Evolutionary conservation across 805 yeast genomes (phyloP), one percentile per base, ranked within the genome.

Genomic region (Zygoascus tannicola): DNA sequence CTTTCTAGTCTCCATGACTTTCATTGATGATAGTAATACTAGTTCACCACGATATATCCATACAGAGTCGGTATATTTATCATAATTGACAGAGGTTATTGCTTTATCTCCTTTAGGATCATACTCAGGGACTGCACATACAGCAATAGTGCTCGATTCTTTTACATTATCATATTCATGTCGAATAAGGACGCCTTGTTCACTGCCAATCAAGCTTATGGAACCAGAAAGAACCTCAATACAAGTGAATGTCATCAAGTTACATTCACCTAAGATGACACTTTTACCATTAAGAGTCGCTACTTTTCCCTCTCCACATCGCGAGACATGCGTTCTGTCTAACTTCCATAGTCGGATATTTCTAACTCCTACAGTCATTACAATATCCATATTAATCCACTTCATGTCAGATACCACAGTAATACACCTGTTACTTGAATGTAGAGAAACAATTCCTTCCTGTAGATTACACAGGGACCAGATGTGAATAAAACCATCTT

Each of bases 401-500:
- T 68, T 40, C 34, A 81, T 54, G 33, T 73, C 76, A 49, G 74
- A 68, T 4, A 82, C 69, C 8, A 69, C 66, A 0, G 83, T 72
- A 1, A 82, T 75, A 56, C 87, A 81, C 52, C 75, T 69, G 59
- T 81, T 81, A 32, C 77, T 71, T 0, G 78, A 75, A 18, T 60
- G 56, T 23, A 76, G 63, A 3, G 55, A 54, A 4, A 66, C 55
- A 2, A 58, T 51, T 0, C 64, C 60, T 8, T 54, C 56, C 5
- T 42, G 35, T n/a, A 48, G 43, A 22, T 46, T 45, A 16, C 7
- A 8, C 12, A 73, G 54, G 38, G 59, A 66, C 88, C 90, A 82
- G 5, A 83, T 59, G 50, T 76, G 73, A 10, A 82, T 54, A 45
- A 69, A 79, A 1, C 88, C 86, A 56, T 82, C 92, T 51, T 77